Conservation (phyloP, 106 monocot species). For the Chionographis japonica region DNA sequence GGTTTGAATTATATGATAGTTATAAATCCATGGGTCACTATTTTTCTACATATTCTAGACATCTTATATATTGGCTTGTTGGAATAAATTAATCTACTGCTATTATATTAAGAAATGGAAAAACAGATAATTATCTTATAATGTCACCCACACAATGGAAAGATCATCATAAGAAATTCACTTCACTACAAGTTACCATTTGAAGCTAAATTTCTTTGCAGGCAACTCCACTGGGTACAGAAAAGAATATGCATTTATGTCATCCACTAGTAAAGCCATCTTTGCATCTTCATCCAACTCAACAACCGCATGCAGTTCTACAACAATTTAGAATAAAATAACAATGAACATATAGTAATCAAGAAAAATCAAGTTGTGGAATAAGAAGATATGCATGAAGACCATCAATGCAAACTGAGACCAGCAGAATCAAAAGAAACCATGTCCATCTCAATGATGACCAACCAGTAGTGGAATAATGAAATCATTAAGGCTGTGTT, state of each 20-base stretch:
- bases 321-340: not conserved
- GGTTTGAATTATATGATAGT: too few relatives aligned
- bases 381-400: too few relatives aligned
- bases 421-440: too few relatives aligned
- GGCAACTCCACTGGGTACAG: constrained; percentile 65
- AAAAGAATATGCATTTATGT: constrained; percentile 92
- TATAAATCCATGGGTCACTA: too few relatives aligned
- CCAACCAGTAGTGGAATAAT: too few relatives aligned
- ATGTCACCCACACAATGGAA: not conserved
- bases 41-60: too few relatives aligned
- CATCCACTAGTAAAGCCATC: constrained; percentile 63
- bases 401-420: too few relatives aligned
- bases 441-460: too few relatives aligned
- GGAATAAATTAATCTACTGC: not conserved
- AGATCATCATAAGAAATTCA: too few relatives aligned
- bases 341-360: constrained; percentile 1
- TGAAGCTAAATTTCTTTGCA: constrained; percentile 63
- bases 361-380: not conserved
- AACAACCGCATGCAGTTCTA: constrained; percentile 50
- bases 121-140: not conserved
- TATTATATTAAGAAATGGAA: not conserved
- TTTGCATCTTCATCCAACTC: constrained; percentile 61
- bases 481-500: too few relatives aligned
- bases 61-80: too few relatives aligned
- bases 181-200: constrained; percentile 48